Evolutionary conservation across 2,329 filamentous ascomycete species (phyloP).

Genomic region (Trichoderma sp.): DNA sequence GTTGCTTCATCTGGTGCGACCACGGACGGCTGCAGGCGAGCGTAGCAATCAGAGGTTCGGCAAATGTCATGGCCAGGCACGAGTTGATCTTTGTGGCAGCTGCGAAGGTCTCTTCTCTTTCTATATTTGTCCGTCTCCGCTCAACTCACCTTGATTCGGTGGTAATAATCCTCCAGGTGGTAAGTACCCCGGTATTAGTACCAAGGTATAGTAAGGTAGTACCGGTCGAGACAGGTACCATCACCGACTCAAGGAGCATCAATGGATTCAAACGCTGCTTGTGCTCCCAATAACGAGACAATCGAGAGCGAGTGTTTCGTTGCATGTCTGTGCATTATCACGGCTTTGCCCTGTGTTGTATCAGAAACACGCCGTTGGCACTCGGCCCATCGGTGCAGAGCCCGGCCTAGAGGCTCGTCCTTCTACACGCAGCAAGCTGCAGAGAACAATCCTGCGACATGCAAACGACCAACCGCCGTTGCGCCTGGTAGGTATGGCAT

Average conservation of each 20-base stretch:
- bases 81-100: too few relatives aligned
- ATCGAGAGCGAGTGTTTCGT: not conserved
- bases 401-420: not conserved
- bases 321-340: constrained; percentile 5
- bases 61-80: not conserved
- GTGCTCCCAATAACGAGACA: too few relatives aligned
- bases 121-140: too few relatives aligned
- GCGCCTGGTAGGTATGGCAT: not conserved
- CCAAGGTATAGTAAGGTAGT: not conserved
- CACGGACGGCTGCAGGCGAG: constrained; percentile 3
- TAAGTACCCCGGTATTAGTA: too few relatives aligned
- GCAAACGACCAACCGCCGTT: constrained; percentile 8
- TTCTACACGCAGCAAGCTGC: too few relatives aligned
- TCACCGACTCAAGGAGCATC: not conserved
- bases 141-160: too few relatives aligned
- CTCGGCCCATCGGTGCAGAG: constrained; percentile 16
- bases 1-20: constrained; percentile 18
- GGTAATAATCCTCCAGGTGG: too few relatives aligned
- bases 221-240: not conserved
- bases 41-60: constrained; percentile 7
- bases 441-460: constrained; percentile 1
- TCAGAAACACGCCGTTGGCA: not conserved
- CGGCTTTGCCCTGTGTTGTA: not conserved
- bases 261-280: too few relatives aligned
- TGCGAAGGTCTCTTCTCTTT: too few relatives aligned